phyloP scores from a whole-genome alignment of 1,284 basidiomycete species.

The Puccinia coronata region DNA sequence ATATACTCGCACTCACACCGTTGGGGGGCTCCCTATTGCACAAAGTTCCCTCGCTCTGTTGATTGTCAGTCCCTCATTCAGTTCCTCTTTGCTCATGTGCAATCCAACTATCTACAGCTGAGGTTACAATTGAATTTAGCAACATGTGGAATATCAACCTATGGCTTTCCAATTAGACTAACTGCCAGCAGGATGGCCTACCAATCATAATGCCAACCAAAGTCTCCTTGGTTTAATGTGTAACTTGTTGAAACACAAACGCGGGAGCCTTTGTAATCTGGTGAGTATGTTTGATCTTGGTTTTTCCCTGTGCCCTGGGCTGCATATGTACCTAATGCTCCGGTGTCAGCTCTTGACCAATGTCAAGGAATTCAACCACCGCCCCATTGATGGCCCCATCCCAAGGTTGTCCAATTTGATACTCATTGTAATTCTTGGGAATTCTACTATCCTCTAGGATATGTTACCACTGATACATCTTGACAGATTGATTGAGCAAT shows the following conservation, averaged over 20 bases:
- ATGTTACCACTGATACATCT: no score
- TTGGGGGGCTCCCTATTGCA: background rate
- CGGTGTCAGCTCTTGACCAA: conserved; percentile 2
- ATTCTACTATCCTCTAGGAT: no score
- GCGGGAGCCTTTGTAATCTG: background rate
- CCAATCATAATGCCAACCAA: background rate
- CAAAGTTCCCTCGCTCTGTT: background rate
- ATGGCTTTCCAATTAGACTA: background rate
- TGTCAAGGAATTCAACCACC: background rate
- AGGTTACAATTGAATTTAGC: no score
- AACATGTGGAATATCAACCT: background rate
- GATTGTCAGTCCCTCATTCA: background rate
- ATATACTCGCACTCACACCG: background rate
- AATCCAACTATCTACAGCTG: background rate
- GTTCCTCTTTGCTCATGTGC: background rate
- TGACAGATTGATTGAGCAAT: no score
- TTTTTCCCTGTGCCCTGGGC: no score
- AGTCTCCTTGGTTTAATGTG: background rate
- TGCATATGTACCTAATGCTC: no score
- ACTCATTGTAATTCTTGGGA: background rate
- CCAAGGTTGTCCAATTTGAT: background rate
- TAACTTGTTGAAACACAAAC: background rate
- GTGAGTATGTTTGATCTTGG: background rate
- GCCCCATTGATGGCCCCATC: background rate
- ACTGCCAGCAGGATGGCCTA: background rate